Conservation (phyloP, 495 filamentous ascomycete genomes). For the Penicillium fimorum region DNA sequence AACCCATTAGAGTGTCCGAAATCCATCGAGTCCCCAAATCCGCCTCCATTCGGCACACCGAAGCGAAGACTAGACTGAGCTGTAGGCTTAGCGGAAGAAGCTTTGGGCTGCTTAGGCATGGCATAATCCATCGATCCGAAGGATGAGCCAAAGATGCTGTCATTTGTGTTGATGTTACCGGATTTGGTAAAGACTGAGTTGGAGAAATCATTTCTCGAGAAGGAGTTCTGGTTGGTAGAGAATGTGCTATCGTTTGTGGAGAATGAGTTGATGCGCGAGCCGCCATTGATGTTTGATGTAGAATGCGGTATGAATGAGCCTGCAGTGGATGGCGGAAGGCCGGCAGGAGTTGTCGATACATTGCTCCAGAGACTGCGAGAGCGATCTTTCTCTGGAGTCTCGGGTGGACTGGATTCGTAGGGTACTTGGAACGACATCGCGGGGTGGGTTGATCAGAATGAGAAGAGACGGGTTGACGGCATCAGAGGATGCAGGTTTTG, state of each 20-base stretch:
- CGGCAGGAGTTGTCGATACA: conserved; percentile 76
- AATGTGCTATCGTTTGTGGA: conserved; percentile 20
- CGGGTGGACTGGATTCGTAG: conserved; percentile 38
- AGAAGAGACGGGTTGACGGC: conserved; percentile 13
- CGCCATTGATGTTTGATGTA: conserved; percentile 61
- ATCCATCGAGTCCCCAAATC: conserved; percentile 37
- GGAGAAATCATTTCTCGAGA: conserved; percentile 14
- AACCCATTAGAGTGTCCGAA: conserved; percentile 34
- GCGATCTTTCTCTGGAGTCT: conserved; percentile 45
- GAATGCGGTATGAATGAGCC: conserved; percentile 75
- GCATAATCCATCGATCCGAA: conserved; percentile 40
- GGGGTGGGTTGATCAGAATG: conserved; percentile 11
- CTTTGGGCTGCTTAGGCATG: conserved; percentile 33
- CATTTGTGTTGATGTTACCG: conserved; percentile 40
- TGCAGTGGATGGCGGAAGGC: conserved; percentile 65
- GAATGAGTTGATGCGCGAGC: conserved; percentile 54
- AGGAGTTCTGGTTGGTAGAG: conserved; percentile 12
- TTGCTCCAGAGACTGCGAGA: conserved; percentile 44
- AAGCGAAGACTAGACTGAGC: conserved; percentile 36
- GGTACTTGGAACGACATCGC: conserved; percentile 44
- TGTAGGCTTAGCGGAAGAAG: conserved; percentile 23
- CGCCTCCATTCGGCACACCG: conserved; percentile 41
- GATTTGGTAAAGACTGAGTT: conserved; percentile 43
- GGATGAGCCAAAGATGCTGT: conserved; percentile 45
- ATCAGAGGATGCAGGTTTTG: conserved; percentile 21